Base-by-base conservation (phyloP, 1,139 yeast genomes). In the Lodderomyces metapsilosis region DNA sequence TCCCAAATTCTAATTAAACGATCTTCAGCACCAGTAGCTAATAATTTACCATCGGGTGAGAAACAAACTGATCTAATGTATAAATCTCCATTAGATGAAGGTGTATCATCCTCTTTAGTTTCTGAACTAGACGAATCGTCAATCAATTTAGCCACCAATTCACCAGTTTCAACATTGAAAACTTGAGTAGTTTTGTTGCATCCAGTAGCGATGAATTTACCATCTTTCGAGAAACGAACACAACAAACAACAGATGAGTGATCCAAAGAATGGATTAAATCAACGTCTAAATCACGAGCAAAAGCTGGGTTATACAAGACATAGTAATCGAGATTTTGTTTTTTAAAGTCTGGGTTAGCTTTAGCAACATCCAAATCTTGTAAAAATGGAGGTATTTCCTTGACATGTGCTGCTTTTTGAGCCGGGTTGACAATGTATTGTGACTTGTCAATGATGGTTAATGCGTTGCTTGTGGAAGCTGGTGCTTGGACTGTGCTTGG, bases 1-100 rank as follows among this genome's bases (percentile, higher is more conserved):
- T 92, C 97, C 98, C 98, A 92, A 58, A 92, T 91, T 64, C 98
- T 80, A 56, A 92, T 92, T 59, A 88, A 82, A 66, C 88, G 89
- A 68, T 92, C 98, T 68, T 92, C 98, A 34, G 98, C 98, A 59
- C 98, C 98, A 13, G 98, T 92, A 25, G 98, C 98, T 57, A 92
- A 77, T 56, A 80, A 86, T 65, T 88, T 88, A 42, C 98, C 98
- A 67, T 91, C 97, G 36, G 98, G 98, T 2, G 96, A 87, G 69
- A 92, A 91, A 62, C 98, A 91, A 40, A 92, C 97, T 1, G 96
- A 87, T 58, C 98, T 81, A 54, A 91, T 89, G 68, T 92, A 92
- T 58, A 92, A 74, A 63, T 92, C 98, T 36, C 95, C 82, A 48
- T 76, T 74, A 43, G 77, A 71, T 36, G 76, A 71, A n/a, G 69